A percentile compares a stretch with the other conserved stretches of the same genome.
Evolutionary conservation across 371 early-diverging fungal genomes (phyloP).

Genomic region (Mucor velutinosus): DNA sequence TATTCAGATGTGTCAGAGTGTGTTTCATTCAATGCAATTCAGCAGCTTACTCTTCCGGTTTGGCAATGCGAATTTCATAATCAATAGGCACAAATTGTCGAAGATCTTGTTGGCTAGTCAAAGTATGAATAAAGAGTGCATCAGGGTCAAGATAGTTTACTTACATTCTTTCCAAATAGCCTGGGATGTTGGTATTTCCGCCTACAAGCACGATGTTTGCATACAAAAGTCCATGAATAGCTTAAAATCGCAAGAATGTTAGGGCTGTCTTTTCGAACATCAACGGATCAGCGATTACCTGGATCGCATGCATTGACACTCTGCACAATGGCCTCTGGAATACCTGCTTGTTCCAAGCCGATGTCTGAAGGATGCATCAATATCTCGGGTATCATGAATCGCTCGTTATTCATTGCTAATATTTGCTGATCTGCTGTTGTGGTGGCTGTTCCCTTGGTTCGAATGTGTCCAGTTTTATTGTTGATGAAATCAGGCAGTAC

Average conservation of each 20-base stretch:
- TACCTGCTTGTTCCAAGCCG: slow-evolving; percentile 82
- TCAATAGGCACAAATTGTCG: slow-evolving; percentile 64
- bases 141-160: slow-evolving; percentile 3
- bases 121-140: not conserved
- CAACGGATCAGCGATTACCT: slow-evolving; percentile 27
- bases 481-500: slow-evolving; percentile 79
- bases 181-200: slow-evolving; percentile 72
- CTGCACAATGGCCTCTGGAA: slow-evolving; percentile 76
- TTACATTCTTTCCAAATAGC: slow-evolving; percentile 72
- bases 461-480: slow-evolving; percentile 63
- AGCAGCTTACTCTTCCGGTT: slow-evolving; percentile 62
- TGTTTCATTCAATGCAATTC: too few species aligned
- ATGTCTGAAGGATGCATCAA: slow-evolving; percentile 85
- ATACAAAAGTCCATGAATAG: slow-evolving; percentile 67
- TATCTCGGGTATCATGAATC: slow-evolving; percentile 85
- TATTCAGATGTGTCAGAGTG: slow-evolving; percentile 2
- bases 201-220: slow-evolving; percentile 80
- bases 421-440: slow-evolving; percentile 51
- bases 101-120: slow-evolving; percentile 55
- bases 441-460: slow-evolving; percentile 11
- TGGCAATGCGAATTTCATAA: slow-evolving; percentile 63
- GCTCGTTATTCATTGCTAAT: slow-evolving; percentile 79
- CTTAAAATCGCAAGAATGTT: slow-evolving; percentile 27
- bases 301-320: slow-evolving; percentile 59
- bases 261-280: not conserved